Evolutionary conservation across 2,329 filamentous ascomycete genomes (phyloP).

Genomic region (Aurifilum marmelostoma): DNA sequence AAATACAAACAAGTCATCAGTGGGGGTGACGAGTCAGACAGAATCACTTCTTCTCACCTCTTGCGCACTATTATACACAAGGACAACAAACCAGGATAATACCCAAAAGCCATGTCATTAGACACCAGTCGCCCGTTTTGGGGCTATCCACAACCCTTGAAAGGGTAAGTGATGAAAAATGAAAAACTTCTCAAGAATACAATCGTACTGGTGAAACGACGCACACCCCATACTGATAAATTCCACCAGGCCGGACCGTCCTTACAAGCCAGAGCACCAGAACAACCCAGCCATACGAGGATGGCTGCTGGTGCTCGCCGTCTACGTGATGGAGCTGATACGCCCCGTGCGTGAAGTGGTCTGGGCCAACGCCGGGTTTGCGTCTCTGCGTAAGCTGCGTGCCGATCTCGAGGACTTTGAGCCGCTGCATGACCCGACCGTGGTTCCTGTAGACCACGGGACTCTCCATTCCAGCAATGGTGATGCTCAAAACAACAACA

Average conservation of each 20-base stretch:
- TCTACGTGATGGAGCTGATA: conserved; percentile 60
- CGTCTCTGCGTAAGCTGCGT: conserved; percentile 56
- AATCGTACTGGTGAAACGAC: no score
- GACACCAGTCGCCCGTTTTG: conserved; percentile 24
- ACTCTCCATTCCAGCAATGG: conserved; percentile 49
- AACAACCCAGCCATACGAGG: conserved; percentile 64
- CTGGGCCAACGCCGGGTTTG: conserved; percentile 69
- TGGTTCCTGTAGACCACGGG: conserved; percentile 48
- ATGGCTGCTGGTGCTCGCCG: conserved; percentile 54
- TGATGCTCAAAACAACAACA: conserved; percentile 44
- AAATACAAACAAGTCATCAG: background rate
- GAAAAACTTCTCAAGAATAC: background rate
- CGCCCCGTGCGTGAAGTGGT: conserved; percentile 57
- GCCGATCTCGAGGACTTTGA: conserved; percentile 55
- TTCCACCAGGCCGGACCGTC: conserved; percentile 40
- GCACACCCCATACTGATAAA: conserved; percentile 24
- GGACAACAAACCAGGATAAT: background rate
- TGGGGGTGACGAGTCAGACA: background rate
- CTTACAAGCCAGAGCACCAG: conserved; percentile 50
- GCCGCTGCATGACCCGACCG: conserved; percentile 50
- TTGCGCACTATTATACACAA: background rate
- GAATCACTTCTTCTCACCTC: background rate
- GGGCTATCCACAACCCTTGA: conserved; percentile 27
- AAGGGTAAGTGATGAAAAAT: conserved; percentile 23
- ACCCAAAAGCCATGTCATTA: conserved; percentile 17